Conservation (phyloP, 139 green algal genomes). For the Haematococcus lacustris region DNA sequence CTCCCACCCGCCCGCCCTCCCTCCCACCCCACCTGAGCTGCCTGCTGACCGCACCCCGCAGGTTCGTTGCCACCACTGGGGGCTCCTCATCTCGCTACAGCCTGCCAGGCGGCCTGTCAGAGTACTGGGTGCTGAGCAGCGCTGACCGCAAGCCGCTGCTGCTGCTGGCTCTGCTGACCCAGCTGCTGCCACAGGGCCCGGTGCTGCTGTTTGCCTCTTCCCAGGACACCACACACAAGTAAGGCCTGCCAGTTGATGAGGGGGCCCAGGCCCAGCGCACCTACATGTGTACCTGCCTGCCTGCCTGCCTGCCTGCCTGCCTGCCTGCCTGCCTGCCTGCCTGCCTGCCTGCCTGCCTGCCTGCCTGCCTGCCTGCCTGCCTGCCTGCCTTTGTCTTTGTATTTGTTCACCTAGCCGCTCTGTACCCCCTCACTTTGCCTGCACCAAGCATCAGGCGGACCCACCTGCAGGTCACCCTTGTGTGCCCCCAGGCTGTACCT, state of each 20-base stretch:
- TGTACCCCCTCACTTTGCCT: neutral
- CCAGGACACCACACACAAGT: constrained; percentile 69
- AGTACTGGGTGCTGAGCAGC: constrained; percentile 67
- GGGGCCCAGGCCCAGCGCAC: neutral
- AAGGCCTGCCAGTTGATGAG: neutral
- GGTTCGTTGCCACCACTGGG: constrained; percentile 32
- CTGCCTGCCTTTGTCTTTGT: neutral
- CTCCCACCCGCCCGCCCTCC: too few relatives aligned
- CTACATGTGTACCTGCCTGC: constrained; percentile 5
- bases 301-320: too few relatives aligned
- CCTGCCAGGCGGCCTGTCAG: constrained; percentile 61
- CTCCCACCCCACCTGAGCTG: too few relatives aligned
- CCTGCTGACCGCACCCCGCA: too few relatives aligned
- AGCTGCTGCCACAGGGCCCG: constrained; percentile 27
- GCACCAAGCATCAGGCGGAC: neutral
- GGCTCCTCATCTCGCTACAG: constrained; percentile 46
- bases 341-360: neutral
- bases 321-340: neutral
- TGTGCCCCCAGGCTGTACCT: constrained; percentile 60
- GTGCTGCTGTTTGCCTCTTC: constrained; percentile 82
- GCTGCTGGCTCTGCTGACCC: constrained; percentile 60
- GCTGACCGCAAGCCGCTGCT: constrained; percentile 61
- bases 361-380: too few relatives aligned
- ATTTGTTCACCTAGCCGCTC: too few relatives aligned
- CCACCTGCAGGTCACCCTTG: constrained; percentile 54